Evolutionary conservation across 1,284 basidiomycete species (phyloP).

Genomic region (Cutaneotrichosporon mucoides): DNA sequence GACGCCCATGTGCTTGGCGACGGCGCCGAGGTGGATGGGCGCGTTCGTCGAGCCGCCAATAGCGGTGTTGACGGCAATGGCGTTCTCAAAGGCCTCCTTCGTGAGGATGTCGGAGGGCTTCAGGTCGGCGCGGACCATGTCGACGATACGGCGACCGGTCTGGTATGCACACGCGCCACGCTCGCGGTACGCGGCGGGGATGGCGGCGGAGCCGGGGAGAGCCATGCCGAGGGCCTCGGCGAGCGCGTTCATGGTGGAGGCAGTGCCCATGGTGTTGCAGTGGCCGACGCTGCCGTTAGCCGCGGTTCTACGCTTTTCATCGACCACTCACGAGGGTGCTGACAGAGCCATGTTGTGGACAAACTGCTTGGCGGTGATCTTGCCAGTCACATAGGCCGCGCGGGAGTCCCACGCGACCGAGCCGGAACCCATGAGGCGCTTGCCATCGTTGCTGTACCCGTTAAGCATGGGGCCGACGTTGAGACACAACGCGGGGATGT

Average conservation of each 20-base stretch:
- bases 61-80: conserved; percentile 76
- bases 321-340: conserved; percentile 32
- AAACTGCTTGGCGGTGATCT: conserved; percentile 43
- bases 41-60: conserved; percentile 92
- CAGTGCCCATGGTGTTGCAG: conserved; percentile 49
- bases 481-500: conserved; percentile 43
- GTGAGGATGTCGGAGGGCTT: conserved; percentile 93
- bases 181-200: conserved; percentile 58
- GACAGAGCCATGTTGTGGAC: conserved; percentile 39
- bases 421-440: conserved; percentile 43
- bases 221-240: conserved; percentile 90
- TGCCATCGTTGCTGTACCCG: conserved; percentile 41
- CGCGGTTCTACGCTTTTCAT: conserved; percentile 1
- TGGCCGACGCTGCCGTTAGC: conserved; percentile 27
- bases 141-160: conserved; percentile 76
- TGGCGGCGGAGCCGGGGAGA: conserved; percentile 80
- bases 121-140: conserved; percentile 75
- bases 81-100: conserved; percentile 84
- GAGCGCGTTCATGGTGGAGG: conserved; percentile 73
- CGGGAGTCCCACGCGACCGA: conserved; percentile 46
- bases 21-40: conserved; percentile 44
- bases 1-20: conserved; percentile 49
- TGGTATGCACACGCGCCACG: conserved; percentile 56
- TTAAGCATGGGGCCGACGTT: conserved; percentile 48
- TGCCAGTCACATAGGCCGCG: conserved; percentile 33